These are phyloP conservation scores for Suillus tomentosus DNA, from an alignment of 768 basidiomycete genomes.

Conservation along the genomic window DNA sequence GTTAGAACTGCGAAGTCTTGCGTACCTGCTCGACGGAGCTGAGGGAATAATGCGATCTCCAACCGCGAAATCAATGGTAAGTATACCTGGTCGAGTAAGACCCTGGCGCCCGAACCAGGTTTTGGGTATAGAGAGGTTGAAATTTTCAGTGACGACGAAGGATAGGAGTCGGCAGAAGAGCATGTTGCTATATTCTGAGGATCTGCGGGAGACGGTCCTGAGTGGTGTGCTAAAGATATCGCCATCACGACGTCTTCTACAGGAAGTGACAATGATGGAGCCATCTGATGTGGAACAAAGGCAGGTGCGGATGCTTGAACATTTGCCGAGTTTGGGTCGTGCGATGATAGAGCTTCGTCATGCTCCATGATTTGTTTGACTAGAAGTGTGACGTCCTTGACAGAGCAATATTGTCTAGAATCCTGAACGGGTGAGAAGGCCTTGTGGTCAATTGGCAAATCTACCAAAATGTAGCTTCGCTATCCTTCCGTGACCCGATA, in stretches of 20 bases:
- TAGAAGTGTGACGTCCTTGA: neutral
- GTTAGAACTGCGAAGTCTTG: neutral
- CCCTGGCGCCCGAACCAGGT: slow-evolving; percentile 30
- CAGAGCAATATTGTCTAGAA: neutral
- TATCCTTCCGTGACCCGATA: slow-evolving; percentile 22
- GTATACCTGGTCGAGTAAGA: slow-evolving; percentile 21
- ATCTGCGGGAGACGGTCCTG: too few species aligned
- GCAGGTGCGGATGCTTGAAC: neutral
- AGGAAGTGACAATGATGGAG: too few species aligned
- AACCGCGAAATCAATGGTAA: slow-evolving; percentile 25
- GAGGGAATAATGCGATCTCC: slow-evolving; percentile 24
- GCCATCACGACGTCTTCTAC: neutral
- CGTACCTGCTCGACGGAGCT: neutral
- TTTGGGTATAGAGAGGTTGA: slow-evolving; percentile 20
- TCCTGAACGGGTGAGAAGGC: neutral
- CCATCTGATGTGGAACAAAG: neutral
- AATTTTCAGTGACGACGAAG: neutral
- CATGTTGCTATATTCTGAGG: neutral
- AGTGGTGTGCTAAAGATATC: too few species aligned
- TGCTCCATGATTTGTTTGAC: neutral
- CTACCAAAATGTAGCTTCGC: slow-evolving; percentile 28
- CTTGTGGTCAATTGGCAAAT: slow-evolving; percentile 9
- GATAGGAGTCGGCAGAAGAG: neutral
- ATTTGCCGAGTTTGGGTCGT: neutral
- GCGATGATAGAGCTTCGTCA: neutral